These are phyloP conservation scores for Pichia sp. DNA, from an alignment of 1,139 yeast species.

Conservation along the genomic window DNA sequence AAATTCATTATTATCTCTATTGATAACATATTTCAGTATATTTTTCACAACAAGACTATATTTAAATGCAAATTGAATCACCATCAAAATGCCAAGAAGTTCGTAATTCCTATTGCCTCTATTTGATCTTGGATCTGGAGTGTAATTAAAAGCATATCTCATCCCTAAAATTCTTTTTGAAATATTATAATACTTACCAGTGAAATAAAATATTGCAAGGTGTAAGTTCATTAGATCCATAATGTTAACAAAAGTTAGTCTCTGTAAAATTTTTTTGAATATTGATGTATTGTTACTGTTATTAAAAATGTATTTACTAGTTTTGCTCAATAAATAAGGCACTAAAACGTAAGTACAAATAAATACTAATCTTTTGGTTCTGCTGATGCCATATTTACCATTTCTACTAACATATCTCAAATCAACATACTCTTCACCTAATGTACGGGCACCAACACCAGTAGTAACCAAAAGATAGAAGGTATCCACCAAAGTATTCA, in stretches of 20 bases:
- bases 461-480: conserved; percentile 62
- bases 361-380: conserved; percentile 44
- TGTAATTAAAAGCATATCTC: conserved; percentile 69
- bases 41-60: conserved; percentile 26
- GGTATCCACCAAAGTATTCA: conserved; percentile 47
- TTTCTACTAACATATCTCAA: conserved; percentile 51
- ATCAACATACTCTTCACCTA: conserved; percentile 94
- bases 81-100: conserved; percentile 63
- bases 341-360: conserved; percentile 48
- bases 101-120: conserved; percentile 59
- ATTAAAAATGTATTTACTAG: conserved; percentile 1
- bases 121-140: conserved; percentile 35
- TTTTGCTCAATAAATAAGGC: conserved; percentile 44
- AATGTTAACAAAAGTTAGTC: conserved; percentile 35
- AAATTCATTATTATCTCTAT: background rate
- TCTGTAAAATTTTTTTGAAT: conserved; percentile 9
- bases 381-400: conserved; percentile 35
- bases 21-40: background rate
- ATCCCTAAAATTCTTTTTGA: conserved; percentile 74
- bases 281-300: conserved; percentile 4
- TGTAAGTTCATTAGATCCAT: conserved; percentile 60
- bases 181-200: conserved; percentile 72
- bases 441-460: conserved; percentile 71
- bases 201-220: conserved; percentile 73
- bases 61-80: conserved; percentile 53